phyloP scores from a whole-genome alignment of 345 rosid genomes.

The Lagerstroemia speciosa region DNA sequence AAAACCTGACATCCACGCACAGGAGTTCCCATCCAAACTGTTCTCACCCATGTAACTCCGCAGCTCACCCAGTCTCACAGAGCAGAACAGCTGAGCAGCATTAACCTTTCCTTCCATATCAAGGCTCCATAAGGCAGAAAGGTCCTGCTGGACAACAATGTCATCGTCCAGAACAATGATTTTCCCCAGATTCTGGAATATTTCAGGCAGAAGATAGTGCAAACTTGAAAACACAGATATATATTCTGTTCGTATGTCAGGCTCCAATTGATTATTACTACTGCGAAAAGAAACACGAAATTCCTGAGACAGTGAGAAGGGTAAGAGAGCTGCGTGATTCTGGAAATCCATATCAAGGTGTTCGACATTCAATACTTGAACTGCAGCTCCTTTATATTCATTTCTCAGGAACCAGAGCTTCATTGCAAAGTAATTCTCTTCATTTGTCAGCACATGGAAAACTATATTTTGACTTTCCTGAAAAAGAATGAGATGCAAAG shows the following conservation, averaged over 20 bases:
- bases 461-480: constrained; percentile 79
- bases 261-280: constrained; percentile 25
- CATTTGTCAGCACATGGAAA: constrained; percentile 87
- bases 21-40: constrained; percentile 32
- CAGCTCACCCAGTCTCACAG: constrained; percentile 63
- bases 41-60: constrained; percentile 36
- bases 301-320: constrained; percentile 62
- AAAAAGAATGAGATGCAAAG: constrained; percentile 34
- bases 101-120: constrained; percentile 77
- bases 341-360: constrained; percentile 35
- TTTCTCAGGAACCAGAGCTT: constrained; percentile 76
- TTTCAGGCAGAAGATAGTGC: constrained; percentile 72
- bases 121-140: constrained; percentile 64
- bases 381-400: constrained; percentile 46
- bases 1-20: constrained; percentile 93
- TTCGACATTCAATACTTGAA: constrained; percentile 68
- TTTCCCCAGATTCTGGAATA: constrained; percentile 57
- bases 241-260: constrained; percentile 49
- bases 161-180: constrained; percentile 84
- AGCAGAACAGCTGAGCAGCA: constrained; percentile 58
- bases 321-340: constrained; percentile 26
- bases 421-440: constrained; percentile 79
- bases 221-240: constrained; percentile 62
- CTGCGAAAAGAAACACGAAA: constrained; percentile 59
- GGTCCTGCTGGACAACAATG: constrained; percentile 76